These are phyloP conservation scores for Kluyveromyces nonfermentans DNA, from an alignment of 805 yeast species.

Conservation along the genomic window DNA sequence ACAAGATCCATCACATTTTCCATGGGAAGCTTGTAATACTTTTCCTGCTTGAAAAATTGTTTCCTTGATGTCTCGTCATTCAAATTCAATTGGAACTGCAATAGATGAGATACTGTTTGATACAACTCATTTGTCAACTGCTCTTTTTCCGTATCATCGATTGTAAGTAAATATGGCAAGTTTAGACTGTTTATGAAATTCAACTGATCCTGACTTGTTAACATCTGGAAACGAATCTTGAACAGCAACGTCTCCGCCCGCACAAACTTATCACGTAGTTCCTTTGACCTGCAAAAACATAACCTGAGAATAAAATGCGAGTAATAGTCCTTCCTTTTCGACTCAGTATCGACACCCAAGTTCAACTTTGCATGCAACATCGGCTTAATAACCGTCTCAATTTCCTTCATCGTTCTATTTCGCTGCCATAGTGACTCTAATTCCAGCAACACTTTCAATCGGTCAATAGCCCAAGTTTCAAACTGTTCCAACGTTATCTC, in stretches of 20 bases:
- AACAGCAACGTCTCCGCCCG: conserved; percentile 69
- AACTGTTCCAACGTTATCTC: conserved; percentile 90
- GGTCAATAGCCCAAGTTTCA: conserved; percentile 91
- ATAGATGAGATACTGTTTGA: conserved; percentile 41
- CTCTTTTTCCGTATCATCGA: conserved; percentile 50
- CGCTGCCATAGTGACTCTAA: conserved; percentile 68
- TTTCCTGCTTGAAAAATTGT: conserved; percentile 47
- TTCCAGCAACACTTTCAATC: conserved; percentile 74
- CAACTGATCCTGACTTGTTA: conserved; percentile 58
- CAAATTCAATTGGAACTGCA: conserved; percentile 29
- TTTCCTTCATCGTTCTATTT: conserved; percentile 54
- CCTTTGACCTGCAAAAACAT: conserved; percentile 83
- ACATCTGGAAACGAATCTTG: conserved; percentile 55
- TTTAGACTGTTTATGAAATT: conserved; percentile 58
- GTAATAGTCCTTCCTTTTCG: conserved; percentile 82
- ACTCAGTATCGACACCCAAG: conserved; percentile 35
- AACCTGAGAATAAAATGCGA: conserved; percentile 82
- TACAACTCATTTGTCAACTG: conserved; percentile 40
- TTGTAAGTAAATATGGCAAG: conserved; percentile 59
- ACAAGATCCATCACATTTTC: conserved; percentile 75
- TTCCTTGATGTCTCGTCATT: conserved; percentile 38
- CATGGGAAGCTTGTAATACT: conserved; percentile 78
- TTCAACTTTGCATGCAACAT: conserved; percentile 59
- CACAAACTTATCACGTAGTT: conserved; percentile 69
- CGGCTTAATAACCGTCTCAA: conserved; percentile 57